phyloP scores from a whole-genome alignment of 2,329 filamentous ascomycete genomes.

The Diaporthe helianthi region DNA sequence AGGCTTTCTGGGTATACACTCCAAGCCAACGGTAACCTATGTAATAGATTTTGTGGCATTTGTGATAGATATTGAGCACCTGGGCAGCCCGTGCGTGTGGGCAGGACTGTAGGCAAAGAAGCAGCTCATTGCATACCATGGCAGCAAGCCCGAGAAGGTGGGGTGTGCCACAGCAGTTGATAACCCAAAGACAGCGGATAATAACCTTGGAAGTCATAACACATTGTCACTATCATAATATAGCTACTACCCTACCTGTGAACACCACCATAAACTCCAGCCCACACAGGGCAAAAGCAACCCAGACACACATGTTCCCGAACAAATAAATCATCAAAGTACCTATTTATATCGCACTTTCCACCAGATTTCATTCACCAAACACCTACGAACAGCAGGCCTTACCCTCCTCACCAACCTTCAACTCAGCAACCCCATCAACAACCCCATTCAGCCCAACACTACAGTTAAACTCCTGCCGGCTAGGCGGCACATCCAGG shows the following conservation, averaged over 20 bases:
- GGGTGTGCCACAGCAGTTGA: too few relatives aligned
- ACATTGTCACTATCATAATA: not conserved
- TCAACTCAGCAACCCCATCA: conserved; percentile 27
- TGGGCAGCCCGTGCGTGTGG: not conserved
- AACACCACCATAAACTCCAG: not conserved
- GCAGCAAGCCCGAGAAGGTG: too few relatives aligned
- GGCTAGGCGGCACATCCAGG: conserved; percentile 55
- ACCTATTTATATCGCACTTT: too few relatives aligned
- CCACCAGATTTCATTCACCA: too few relatives aligned
- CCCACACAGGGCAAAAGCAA: not conserved
- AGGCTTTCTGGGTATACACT: fast-evolving
- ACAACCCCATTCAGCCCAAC: conserved; percentile 39
- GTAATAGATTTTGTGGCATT: not conserved
- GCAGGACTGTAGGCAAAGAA: too few relatives aligned
- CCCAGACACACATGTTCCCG: not conserved
- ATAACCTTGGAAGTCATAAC: too few relatives aligned
- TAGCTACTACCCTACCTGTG: too few relatives aligned
- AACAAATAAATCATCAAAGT: not conserved
- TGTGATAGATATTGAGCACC: not conserved
- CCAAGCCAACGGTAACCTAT: not conserved
- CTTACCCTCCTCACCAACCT: conserved; percentile 32
- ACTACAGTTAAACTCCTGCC: conserved; percentile 51
- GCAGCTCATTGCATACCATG: too few relatives aligned
- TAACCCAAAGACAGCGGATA: too few relatives aligned
- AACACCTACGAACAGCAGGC: not conserved